A percentile compares a stretch with the other conserved stretches of the same genome.
Conservation (phyloP, 1,284 basidiomycete genomes). For the Heterobasidion occidentale region DNA sequence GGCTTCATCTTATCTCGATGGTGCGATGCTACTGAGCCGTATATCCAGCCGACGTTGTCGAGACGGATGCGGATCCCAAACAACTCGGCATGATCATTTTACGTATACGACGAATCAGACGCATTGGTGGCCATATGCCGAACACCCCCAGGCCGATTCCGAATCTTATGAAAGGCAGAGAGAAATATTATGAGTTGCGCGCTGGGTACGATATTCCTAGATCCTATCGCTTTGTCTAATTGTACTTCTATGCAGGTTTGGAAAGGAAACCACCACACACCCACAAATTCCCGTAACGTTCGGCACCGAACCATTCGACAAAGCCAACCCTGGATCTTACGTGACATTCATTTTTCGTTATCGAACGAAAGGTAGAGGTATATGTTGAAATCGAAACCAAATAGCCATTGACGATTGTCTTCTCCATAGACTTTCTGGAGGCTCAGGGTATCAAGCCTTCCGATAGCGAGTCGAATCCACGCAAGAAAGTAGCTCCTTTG, state of each 20-base stretch:
- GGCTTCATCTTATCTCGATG: too few relatives aligned
- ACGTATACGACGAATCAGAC: conserved; percentile 40
- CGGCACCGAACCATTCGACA: conserved; percentile 37
- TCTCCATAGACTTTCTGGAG: not conserved
- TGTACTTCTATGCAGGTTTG: conserved; percentile 12
- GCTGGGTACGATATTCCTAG: not conserved
- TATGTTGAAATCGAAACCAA: too few relatives aligned
- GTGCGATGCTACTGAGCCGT: too few relatives aligned
- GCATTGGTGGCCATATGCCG: conserved; percentile 14
- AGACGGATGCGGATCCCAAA: conserved; percentile 8
- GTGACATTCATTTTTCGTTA: conserved; percentile 58
- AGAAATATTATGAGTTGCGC: not conserved
- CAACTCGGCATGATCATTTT: conserved; percentile 41
- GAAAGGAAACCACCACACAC: conserved; percentile 35
- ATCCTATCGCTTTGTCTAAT: not conserved
- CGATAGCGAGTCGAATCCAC: not conserved
- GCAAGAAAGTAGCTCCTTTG: not conserved
- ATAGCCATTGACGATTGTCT: too few relatives aligned
- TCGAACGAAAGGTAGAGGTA: conserved; percentile 33
- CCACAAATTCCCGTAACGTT: conserved; percentile 42
- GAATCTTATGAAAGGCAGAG: not conserved
- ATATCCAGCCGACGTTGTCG: not conserved
- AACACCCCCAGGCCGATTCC: not conserved
- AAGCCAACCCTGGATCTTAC: conserved; percentile 29
- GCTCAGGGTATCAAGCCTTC: not conserved